phyloP scores from a whole-genome alignment of 176 grass and related monocot genomes.

The Musa troglodytarum region DNA sequence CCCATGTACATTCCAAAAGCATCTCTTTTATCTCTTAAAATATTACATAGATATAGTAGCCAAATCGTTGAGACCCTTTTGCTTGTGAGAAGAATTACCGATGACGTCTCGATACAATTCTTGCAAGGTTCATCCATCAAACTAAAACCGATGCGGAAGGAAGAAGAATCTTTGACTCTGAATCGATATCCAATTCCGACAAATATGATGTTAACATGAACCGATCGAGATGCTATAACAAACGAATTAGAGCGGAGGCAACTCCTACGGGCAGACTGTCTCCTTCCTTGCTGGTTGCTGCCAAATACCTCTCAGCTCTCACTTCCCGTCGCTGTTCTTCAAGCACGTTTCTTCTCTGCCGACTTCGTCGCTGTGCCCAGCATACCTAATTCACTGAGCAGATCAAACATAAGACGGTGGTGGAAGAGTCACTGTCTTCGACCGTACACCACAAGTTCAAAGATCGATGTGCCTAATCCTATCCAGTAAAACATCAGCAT shows the following conservation, averaged over 20 bases:
- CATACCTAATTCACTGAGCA: background rate
- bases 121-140: no score
- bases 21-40: no score
- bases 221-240: background rate
- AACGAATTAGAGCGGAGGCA: background rate
- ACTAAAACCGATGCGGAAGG: no score
- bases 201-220: background rate
- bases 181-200: no score
- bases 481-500: background rate
- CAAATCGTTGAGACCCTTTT: no score
- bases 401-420: background rate
- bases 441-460: background rate
- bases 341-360: background rate
- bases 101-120: no score
- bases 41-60: no score
- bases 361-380: background rate
- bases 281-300: background rate
- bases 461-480: background rate
- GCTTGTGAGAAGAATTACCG: no score
- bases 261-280: background rate
- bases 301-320: background rate
- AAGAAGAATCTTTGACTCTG: no score
- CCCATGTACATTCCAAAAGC: no score
- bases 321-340: background rate
- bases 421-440: background rate